Conservation (phyloP, 2,329 filamentous ascomycete genomes). For the Teratosphaeria pseudoeucalypti region DNA sequence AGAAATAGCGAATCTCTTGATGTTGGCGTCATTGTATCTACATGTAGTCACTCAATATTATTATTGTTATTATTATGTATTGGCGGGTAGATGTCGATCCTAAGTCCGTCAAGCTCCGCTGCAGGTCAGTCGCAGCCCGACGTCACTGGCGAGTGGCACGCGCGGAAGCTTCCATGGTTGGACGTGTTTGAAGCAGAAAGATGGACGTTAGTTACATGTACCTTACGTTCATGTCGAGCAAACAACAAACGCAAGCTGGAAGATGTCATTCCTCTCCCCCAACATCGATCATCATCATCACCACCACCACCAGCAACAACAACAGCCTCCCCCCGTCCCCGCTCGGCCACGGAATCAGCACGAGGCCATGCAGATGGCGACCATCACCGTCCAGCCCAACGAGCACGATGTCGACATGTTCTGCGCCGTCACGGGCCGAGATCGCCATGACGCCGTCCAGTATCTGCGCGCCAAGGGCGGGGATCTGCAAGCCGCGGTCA, state of each 20-base stretch:
- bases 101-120: not conserved
- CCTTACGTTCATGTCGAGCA: not conserved
- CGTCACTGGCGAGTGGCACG: not conserved
- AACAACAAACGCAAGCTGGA: conserved; percentile 2
- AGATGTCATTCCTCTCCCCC: conserved; percentile 10
- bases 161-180: not conserved
- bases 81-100: too few species aligned
- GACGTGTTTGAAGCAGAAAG: not conserved
- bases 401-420: conserved; percentile 16
- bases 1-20: not conserved
- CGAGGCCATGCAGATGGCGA: conserved; percentile 7
- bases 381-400: conserved; percentile 18
- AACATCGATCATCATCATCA: conserved; percentile 1
- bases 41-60: too few species aligned
- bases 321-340: conserved; percentile 3
- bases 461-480: conserved; percentile 12
- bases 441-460: conserved; percentile 12
- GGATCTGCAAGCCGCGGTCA: not conserved
- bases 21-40: not conserved
- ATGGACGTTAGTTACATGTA: not conserved
- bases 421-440: conserved; percentile 11
- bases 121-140: not conserved
- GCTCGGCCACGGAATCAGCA: conserved; percentile 10
- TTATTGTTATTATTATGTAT: too few species aligned
- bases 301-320: not conserved